phyloP scores from a whole-genome alignment of 371 early-diverging fungal species.

The Saksenaea vasiformis region DNA sequence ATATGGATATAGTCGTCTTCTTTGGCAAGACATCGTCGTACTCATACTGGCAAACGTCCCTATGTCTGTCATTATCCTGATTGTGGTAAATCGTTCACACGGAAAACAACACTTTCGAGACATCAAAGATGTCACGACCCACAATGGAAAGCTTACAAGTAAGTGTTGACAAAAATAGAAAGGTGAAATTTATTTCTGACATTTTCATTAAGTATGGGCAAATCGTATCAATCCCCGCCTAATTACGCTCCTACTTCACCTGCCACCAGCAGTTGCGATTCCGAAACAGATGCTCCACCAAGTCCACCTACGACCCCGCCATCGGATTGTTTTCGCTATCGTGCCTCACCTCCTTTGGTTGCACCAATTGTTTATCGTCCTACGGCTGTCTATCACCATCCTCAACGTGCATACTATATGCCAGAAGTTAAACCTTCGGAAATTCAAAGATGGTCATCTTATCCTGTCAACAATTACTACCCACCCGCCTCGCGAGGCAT shows the following conservation, averaged over 20 bases:
- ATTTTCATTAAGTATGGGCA: slow-evolving; percentile 10
- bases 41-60: slow-evolving; percentile 43
- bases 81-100: slow-evolving; percentile 59
- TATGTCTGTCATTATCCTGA: slow-evolving; percentile 39
- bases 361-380: slow-evolving; percentile 26
- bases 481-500: slow-evolving; percentile 2
- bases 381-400: neutral
- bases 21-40: slow-evolving; percentile 42
- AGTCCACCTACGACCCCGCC: slow-evolving; percentile 24
- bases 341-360: slow-evolving; percentile 13
- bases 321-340: slow-evolving; percentile 21
- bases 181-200: slow-evolving; percentile 1
- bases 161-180: slow-evolving; percentile 11
- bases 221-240: slow-evolving; percentile 26
- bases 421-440: neutral
- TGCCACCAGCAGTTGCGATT: slow-evolving; percentile 32
- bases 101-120: slow-evolving; percentile 65
- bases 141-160: slow-evolving; percentile 20
- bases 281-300: slow-evolving; percentile 36
- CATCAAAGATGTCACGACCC: slow-evolving; percentile 54
- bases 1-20: slow-evolving; percentile 31
- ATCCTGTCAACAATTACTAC: neutral
- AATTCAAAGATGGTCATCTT: slow-evolving; percentile 1
- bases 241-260: slow-evolving; percentile 13
- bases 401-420: slow-evolving; percentile 3